Evolutionary conservation across 176 grass and related monocot genomes (phyloP), one percentile per base, ranked within the genome.

Genomic region (Carex scoparia): DNA sequence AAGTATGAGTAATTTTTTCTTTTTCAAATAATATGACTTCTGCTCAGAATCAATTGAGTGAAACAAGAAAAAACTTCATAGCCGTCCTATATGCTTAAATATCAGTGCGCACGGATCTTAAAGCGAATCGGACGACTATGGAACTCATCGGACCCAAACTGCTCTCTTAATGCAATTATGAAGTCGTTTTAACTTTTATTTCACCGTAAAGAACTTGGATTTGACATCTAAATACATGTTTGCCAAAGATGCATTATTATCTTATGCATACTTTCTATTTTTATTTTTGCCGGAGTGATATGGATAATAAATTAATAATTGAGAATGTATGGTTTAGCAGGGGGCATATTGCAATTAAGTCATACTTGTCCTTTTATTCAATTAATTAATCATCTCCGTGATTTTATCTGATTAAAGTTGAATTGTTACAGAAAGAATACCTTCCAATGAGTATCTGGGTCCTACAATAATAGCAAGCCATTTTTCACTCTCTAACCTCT

Each of bases 371-470:
- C 37, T 66, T 61, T 83, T 69, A 51, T 83, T 65, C 35, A 69
- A 83, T 83, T 82, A 69, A 83, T 83, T 82, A 42, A 53, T 13
- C 81, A 11, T 69, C 38, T 83, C 61, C 46, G 19, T 65, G 61
- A 83, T 83, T 83, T 83, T 46, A 46, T 69, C 27, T 38, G 63
- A 83, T 65, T 69, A 69, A 76, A 10, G 8, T 83, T 83, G 28
- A 69, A 33, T 79, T 79, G 40, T 69, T 61, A 83, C 49, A 69
- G 42, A 83, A 69, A 83, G 42, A 68, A 51, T 83, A 27, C 81
- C 63, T 31, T 83, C 81, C 81, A 83, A 83, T 83, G 81, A 83
- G 81, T 83, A 83, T 64, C 7, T 68, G 63, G 63, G 61, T 51
- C 61, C 81, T 27, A 83, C 81, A 33, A 49, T 18, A 33, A 49